phyloP scores from a whole-genome alignment of 2,329 filamentous ascomycete species.

The Trichoderma sp. region DNA sequence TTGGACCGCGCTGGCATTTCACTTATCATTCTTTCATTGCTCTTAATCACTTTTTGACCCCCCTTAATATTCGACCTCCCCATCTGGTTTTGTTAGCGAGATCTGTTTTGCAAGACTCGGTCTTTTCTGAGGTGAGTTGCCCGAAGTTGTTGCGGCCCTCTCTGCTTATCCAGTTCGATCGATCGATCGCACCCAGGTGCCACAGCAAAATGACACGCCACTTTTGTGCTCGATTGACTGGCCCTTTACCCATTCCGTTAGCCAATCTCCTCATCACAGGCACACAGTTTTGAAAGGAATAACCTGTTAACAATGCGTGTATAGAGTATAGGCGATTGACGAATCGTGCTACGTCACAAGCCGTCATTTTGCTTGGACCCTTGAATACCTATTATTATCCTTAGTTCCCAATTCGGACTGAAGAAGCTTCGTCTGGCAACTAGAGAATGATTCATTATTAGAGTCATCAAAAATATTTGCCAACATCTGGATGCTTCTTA shows the following conservation, averaged over 20 bases:
- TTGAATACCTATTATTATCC: neutral
- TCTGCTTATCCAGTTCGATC: constrained; percentile 32
- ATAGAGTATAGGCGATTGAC: constrained; percentile 7
- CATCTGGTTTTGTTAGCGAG: neutral
- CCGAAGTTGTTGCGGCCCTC: constrained; percentile 21
- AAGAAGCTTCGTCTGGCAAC: neutral
- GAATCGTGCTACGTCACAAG: constrained; percentile 22
- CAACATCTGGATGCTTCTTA: neutral
- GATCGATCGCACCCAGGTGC: constrained; percentile 35
- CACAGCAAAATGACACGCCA: constrained; percentile 31
- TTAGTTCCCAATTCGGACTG: neutral
- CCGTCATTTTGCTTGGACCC: constrained; percentile 10
- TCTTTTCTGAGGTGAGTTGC: constrained; percentile 8
- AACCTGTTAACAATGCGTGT: constrained; percentile 3
- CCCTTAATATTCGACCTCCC: neutral
- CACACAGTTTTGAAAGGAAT: neutral
- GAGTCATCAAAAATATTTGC: neutral
- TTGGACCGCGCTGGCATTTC: neutral
- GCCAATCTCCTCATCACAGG: neutral
- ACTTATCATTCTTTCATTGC: neutral
- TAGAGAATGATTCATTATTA: neutral
- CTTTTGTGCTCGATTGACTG: neutral
- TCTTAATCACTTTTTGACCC: neutral
- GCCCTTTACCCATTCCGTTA: constrained; percentile 31
- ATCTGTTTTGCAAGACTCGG: neutral